Conservation (phyloP, 768 basidiomycete species). For the Suillus cothurnatus region DNA sequence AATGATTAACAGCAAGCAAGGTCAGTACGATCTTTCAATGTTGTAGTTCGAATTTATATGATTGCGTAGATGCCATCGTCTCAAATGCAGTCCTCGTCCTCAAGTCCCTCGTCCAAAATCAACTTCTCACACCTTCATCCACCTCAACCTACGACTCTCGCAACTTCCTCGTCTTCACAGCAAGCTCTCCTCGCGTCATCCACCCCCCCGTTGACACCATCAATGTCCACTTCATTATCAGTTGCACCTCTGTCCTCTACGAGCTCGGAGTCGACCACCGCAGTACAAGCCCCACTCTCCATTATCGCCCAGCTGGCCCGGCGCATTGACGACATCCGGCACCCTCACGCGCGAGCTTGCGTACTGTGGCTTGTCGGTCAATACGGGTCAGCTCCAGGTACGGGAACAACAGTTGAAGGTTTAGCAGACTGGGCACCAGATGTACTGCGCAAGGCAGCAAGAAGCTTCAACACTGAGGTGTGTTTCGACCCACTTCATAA, state of each 20-base stretch:
- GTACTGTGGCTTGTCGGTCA: slow-evolving; percentile 94
- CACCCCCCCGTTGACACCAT: slow-evolving; percentile 12
- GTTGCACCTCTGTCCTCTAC: slow-evolving; percentile 25
- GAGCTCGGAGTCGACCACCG: slow-evolving; percentile 6
- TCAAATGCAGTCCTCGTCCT: slow-evolving; percentile 83
- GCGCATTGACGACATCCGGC: slow-evolving; percentile 76
- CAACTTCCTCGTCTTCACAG: slow-evolving; percentile 10
- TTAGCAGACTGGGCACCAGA: slow-evolving; percentile 87
- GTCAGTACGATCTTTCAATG: slow-evolving; percentile 41
- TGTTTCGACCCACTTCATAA: slow-evolving; percentile 11
- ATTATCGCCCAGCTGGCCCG: slow-evolving; percentile 82
- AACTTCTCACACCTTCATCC: slow-evolving; percentile 43
- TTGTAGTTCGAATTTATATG: not conserved
- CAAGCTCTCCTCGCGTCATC: slow-evolving; percentile 11
- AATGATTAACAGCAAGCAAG: slow-evolving; percentile 78
- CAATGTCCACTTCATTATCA: not conserved
- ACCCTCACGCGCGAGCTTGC: slow-evolving; percentile 81
- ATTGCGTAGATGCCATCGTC: slow-evolving; percentile 66
- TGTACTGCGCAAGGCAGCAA: slow-evolving; percentile 77
- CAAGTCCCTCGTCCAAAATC: slow-evolving; percentile 79
- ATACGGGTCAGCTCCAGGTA: slow-evolving; percentile 54
- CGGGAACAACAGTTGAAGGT: slow-evolving; percentile 47
- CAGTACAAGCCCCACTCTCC: slow-evolving; percentile 47
- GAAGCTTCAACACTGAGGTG: slow-evolving; percentile 75
- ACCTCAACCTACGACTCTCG: slow-evolving; percentile 20